These are phyloP conservation scores for Hericium rajendrae DNA, from an alignment of 768 basidiomycete genomes.

Conservation along the genomic window DNA sequence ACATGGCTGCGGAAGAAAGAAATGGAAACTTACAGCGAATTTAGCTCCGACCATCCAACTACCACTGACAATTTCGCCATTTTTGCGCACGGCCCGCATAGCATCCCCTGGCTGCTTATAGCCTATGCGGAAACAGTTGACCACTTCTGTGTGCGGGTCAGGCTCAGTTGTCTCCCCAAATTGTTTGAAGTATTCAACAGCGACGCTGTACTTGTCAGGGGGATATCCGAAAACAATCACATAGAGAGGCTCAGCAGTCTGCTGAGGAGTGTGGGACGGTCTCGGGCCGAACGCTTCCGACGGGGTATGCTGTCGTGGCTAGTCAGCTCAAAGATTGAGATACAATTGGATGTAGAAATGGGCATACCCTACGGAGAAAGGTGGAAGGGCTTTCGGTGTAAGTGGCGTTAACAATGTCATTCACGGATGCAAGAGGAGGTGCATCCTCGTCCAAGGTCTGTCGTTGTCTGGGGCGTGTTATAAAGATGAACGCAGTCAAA, in stretches of 20 bases:
- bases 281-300: constrained; percentile 29
- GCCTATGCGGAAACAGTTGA: constrained; percentile 77
- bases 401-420: constrained; percentile 61
- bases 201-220: constrained; percentile 60
- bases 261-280: constrained; percentile 10
- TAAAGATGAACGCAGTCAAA: neutral
- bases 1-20: neutral
- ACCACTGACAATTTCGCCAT: constrained; percentile 68
- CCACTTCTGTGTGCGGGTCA: constrained; percentile 55
- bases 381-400: constrained; percentile 30
- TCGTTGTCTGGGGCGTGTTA: constrained; percentile 5
- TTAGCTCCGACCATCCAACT: constrained; percentile 82
- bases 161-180: constrained; percentile 64
- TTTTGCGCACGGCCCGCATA: constrained; percentile 69
- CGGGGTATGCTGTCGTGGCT: constrained; percentile 25
- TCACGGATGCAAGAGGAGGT: constrained; percentile 65
- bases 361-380: constrained; percentile 37
- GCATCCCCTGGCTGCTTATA: constrained; percentile 67
- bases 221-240: constrained; percentile 89
- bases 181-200: constrained; percentile 66
- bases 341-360: neutral
- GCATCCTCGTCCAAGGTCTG: constrained; percentile 45
- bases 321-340: neutral
- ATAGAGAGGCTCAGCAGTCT: constrained; percentile 38
- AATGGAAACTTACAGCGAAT: constrained; percentile 61